Conservation (phyloP, 441 rosid species). For the Caryocar brasiliense region DNA sequence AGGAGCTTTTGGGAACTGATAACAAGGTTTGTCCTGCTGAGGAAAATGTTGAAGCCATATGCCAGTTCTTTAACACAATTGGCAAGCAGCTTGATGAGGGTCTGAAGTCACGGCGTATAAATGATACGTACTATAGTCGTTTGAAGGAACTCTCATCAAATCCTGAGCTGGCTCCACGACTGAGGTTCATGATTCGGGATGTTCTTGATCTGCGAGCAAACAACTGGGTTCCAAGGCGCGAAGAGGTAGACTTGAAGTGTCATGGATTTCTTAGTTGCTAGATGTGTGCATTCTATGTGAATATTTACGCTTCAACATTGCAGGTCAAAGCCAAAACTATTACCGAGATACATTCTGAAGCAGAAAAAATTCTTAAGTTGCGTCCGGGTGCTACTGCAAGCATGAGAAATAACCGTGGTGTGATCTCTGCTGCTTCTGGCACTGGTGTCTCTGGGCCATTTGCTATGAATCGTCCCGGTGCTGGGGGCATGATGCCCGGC, state of each 20-base stretch:
- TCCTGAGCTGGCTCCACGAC: constrained; percentile 57
- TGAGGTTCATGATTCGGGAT: constrained; percentile 69
- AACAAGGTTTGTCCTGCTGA: constrained; percentile 54
- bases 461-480: constrained; percentile 57
- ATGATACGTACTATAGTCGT: constrained; percentile 49
- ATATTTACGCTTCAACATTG: constrained; percentile 5
- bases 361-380: constrained; percentile 77
- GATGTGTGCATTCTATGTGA: background rate
- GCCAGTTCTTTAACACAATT: constrained; percentile 68
- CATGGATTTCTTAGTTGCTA: background rate
- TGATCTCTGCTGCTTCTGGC: constrained; percentile 35
- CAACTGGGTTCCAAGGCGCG: constrained; percentile 88
- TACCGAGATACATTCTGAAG: constrained; percentile 81
- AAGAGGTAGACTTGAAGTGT: constrained; percentile 46
- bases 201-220: constrained; percentile 65
- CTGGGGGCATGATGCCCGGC: constrained; percentile 68
- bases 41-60: constrained; percentile 82
- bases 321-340: constrained; percentile 89
- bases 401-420: constrained; percentile 57
- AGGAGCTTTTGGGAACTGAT: constrained; percentile 76
- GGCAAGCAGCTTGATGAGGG: constrained; percentile 85
- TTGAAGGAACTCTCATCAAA: constrained; percentile 56
- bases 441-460: constrained; percentile 42
- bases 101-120: constrained; percentile 51
- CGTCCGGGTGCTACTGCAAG: constrained; percentile 85